Conservation (phyloP, 2,329 filamentous ascomycete genomes). For the Pseudocercospora fijiensis region DNA sequence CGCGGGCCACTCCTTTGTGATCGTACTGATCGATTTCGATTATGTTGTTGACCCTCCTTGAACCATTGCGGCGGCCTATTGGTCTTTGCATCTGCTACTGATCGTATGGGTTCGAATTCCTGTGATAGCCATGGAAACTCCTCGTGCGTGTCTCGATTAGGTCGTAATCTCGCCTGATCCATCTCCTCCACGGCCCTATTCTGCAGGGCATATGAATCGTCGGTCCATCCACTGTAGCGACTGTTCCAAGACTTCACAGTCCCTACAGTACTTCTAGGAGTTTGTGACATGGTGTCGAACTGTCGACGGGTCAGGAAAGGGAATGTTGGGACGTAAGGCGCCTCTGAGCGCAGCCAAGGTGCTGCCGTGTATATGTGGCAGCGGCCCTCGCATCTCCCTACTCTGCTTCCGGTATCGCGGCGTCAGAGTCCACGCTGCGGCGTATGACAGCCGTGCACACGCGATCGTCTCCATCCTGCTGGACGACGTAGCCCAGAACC, state of each 20-base stretch:
- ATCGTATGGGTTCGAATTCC: constrained; percentile 36
- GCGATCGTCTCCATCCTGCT: constrained; percentile 15
- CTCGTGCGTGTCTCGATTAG: constrained; percentile 25
- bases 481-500: constrained; percentile 1
- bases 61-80: constrained; percentile 36
- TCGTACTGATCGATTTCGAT: constrained; percentile 23
- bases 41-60: constrained; percentile 32
- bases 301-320: constrained; percentile 5
- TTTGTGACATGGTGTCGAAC: constrained; percentile 32
- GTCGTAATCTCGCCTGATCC: constrained; percentile 33
- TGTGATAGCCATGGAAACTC: constrained; percentile 38
- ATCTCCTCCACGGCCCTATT: constrained; percentile 33
- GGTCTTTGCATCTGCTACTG: constrained; percentile 23
- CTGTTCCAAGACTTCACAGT: constrained; percentile 38
- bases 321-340: constrained; percentile 18
- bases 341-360: constrained; percentile 11
- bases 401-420: constrained; percentile 14
- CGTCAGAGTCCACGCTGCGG: constrained; percentile 12
- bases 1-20: constrained; percentile 32
- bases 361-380: constrained; percentile 25
- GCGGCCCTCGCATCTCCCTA: constrained; percentile 10
- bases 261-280: constrained; percentile 34
- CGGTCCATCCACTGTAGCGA: constrained; percentile 32
- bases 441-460: constrained; percentile 18
- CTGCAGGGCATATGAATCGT: constrained; percentile 29